Evolutionary conservation across 2,329 filamentous ascomycete species (phyloP), one percentile per base, ranked within the genome.

Genomic region (Trichoderma cornu-damae): DNA sequence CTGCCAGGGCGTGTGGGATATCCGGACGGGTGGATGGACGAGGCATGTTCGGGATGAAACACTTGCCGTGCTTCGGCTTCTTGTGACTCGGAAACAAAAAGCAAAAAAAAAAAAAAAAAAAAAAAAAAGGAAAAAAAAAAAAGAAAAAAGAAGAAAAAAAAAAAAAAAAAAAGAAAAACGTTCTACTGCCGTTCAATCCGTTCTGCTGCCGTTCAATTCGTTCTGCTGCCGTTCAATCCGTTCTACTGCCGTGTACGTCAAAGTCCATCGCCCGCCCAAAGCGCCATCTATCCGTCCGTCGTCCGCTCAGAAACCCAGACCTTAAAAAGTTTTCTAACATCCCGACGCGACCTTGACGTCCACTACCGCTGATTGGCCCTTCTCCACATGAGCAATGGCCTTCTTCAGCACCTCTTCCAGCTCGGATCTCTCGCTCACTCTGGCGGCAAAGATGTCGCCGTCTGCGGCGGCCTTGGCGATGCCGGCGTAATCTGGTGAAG

Each of bases 391-490:
- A 48, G 72, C 73, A 57, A 84, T 78, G 0, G 80, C 80, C 62
- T 78, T 69, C 64, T 72, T 71, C 51, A 83, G 66, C 34, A 79
- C 75, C 2, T 61, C 65, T 44, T 80, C 76, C 6, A 84, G 70
- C 14, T 79, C 74, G 2, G 70, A 70, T 1, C 73, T 71, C 54
- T 76, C 72, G 43, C 77, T 75, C 0, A 81, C 79, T 53, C 69
- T 70, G 0, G 76, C 78, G 0, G 80, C 73, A 57, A 77, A 77
- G 6, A 83, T 68, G 18, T 81, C 74, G 6, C 81, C 81, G 1
- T 77, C 79, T 0, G 79, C 78, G 0, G 82, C 81, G 1, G 82
- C 82, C 70, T 82, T 82, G 18, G 82, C 83, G 49, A 85, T 83
- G 35, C 80, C 82, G 0, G 79, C 68, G 63, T 82, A 85, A 66